Evolutionary conservation across 2,329 filamentous ascomycete genomes (phyloP), one percentile per base, ranked within the genome.

Genomic region (Lachnellula subtilissima): DNA sequence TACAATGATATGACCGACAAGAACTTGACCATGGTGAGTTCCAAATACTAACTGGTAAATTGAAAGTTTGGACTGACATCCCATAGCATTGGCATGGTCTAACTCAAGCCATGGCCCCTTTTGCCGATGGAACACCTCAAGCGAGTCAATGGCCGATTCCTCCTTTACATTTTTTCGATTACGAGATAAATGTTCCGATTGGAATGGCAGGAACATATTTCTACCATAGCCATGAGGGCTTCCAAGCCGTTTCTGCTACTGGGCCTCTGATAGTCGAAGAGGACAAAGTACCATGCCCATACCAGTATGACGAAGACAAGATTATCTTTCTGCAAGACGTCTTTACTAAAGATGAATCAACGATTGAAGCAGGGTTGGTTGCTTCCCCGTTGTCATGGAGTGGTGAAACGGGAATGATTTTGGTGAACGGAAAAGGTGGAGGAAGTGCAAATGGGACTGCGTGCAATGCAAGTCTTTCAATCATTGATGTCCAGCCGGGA

Each of bases 271-370:
- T 82, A 47, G 71, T 83, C 9, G 74, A 78, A 48, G 62, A 64
- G 11, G 8, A 46, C 19, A 49, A 57, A 32, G n/a, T 50, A 7
- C 7, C 32, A 9, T 9, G 28, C 5, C 84, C 84, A 0, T 87
- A 85, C 59, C 42, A 76, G 0, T 88, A 86, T 60, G 82, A 88
- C 54, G 84, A 81, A 2, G 85, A 88, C 25, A 73, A 78, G 0
- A 75, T 81, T 2, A 55, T 88, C 2, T 67, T 76, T 11, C 68
- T 87, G 2, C 73, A 76, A 4, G 85, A 88, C 60, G 78, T 80
- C 60, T 88, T 81, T 67, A 74, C 73, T 37, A 76, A 78, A 51
- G 75, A 76, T 1, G 83, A 88, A 58, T 55, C 73, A 0, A 65
- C 68, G 0, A 78, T 88, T 28, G 76, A 79, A 54, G 56, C 71